Conservation (phyloP, 345 rosid species). For the Theobroma cacao region DNA sequence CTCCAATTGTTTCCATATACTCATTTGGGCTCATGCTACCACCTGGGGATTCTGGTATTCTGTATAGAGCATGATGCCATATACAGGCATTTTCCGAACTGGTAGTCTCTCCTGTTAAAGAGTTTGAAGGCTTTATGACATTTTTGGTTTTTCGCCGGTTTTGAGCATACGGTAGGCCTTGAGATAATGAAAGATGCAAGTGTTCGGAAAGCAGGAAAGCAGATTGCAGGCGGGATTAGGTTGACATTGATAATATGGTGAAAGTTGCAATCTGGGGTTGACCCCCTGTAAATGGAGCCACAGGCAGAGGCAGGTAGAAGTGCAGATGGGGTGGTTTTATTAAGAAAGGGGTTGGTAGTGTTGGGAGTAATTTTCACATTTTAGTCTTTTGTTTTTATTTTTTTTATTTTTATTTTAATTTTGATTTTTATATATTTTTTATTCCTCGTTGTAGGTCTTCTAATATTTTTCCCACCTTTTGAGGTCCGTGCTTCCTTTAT, state of each 20-base stretch:
- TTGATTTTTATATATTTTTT: conserved; percentile 14
- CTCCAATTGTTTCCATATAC: conserved; percentile 21
- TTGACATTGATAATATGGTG: conserved; percentile 23
- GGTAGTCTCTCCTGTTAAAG: conserved; percentile 23
- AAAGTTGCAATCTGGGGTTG: conserved; percentile 22
- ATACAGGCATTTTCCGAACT: conserved; percentile 27
- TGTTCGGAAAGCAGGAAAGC: conserved; percentile 30
- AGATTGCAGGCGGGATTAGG: conserved; percentile 30
- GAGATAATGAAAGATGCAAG: conserved; percentile 29
- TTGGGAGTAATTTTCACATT: conserved; percentile 39
- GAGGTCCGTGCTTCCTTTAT: conserved; percentile 20
- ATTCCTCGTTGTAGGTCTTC: conserved; percentile 28
- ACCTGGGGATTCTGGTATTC: conserved; percentile 37
- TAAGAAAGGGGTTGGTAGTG: conserved; percentile 31
- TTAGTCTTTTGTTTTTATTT: conserved; percentile 20
- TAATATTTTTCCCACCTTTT: conserved; percentile 13
- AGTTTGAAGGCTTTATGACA: conserved; percentile 32
- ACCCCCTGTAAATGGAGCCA: conserved; percentile 53
- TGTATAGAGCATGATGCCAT: conserved; percentile 50
- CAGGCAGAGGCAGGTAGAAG: conserved; percentile 39
- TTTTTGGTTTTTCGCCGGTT: conserved; percentile 19
- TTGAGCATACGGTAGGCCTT: conserved; percentile 26
- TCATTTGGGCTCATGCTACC: conserved; percentile 37
- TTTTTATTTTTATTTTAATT: too few species aligned
- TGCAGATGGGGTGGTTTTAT: conserved; percentile 25